phyloP scores from a whole-genome alignment of 176 grass and related monocot genomes.

The Zea luxurians region DNA sequence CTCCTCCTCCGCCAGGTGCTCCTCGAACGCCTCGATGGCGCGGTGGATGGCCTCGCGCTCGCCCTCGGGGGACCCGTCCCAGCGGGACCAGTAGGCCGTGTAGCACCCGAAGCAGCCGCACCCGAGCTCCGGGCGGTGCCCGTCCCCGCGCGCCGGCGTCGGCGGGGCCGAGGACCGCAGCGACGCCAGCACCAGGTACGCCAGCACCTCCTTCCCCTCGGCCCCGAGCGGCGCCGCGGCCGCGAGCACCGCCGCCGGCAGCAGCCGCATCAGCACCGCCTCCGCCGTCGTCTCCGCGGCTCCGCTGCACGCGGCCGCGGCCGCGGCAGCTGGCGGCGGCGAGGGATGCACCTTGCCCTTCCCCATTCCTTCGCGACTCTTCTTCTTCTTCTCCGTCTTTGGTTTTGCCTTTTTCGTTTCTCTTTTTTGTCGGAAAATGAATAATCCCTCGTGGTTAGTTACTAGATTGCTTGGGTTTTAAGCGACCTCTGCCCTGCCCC shows the following conservation, averaged over 20 bases:
- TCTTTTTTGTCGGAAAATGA: not conserved
- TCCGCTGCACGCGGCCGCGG: not conserved
- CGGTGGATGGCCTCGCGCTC: conserved; percentile 60
- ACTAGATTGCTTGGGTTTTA: conserved; percentile 46
- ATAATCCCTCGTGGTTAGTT: conserved; percentile 12
- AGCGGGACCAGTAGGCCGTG: conserved; percentile 75
- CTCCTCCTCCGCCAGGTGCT: conserved; percentile 59
- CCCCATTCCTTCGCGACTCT: conserved; percentile 42
- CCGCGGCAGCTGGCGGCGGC: conserved; percentile 19
- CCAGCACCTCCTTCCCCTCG: conserved; percentile 72
- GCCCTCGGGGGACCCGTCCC: conserved; percentile 58
- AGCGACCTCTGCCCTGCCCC: not conserved
- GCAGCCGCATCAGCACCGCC: conserved; percentile 38
- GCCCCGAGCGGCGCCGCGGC: conserved; percentile 46
- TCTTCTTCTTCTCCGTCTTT: not conserved
- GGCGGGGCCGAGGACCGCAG: conserved; percentile 47
- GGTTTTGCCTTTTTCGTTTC: not conserved
- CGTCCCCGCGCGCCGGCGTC: not conserved
- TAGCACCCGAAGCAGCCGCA: conserved; percentile 91
- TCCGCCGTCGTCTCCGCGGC: not conserved
- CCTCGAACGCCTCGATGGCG: conserved; percentile 78
- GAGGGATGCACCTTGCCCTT: conserved; percentile 82
- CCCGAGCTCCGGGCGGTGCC: conserved; percentile 53
- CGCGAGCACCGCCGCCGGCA: conserved; percentile 48
- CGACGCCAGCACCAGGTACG: conserved; percentile 68